phyloP scores from a whole-genome alignment of 2,329 filamentous ascomycete species.

The Davidsoniella eucalypti region DNA sequence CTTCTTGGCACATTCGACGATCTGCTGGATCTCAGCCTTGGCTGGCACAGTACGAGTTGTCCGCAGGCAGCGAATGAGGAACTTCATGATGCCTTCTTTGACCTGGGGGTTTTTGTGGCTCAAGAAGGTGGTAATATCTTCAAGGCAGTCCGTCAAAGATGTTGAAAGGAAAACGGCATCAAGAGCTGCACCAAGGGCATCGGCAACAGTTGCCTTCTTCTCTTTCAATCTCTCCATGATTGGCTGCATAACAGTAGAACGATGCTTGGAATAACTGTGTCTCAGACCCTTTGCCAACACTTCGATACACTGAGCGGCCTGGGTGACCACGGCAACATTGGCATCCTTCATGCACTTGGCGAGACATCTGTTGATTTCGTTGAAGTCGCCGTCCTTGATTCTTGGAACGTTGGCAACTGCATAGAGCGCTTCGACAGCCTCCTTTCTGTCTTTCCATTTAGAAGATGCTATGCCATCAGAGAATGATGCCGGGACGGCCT shows the following conservation, averaged over 20 bases:
- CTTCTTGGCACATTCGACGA: slow-evolving; percentile 82
- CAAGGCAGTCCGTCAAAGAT: slow-evolving; percentile 67
- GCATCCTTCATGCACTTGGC: slow-evolving; percentile 99
- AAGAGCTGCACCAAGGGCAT: slow-evolving; percentile 71
- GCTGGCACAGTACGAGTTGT: slow-evolving; percentile 69
- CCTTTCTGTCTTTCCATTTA: slow-evolving; percentile 98
- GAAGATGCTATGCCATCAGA: slow-evolving; percentile 70
- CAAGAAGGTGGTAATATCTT: slow-evolving; percentile 72
- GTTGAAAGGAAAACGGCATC: slow-evolving; percentile 54
- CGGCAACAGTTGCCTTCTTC: slow-evolving; percentile 80
- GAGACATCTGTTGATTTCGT: slow-evolving; percentile 65
- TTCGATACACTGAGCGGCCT: slow-evolving; percentile 86
- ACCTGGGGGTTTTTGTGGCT: slow-evolving; percentile 95
- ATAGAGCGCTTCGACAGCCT: slow-evolving; percentile 71
- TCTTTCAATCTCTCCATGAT: slow-evolving; percentile 95
- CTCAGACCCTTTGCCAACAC: slow-evolving; percentile 73
- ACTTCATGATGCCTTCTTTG: slow-evolving; percentile 87
- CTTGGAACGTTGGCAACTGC: slow-evolving; percentile 64
- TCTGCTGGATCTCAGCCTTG: slow-evolving; percentile 66
- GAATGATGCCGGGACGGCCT: slow-evolving; percentile 69
- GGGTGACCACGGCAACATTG: slow-evolving; percentile 84
- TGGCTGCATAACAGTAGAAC: slow-evolving; percentile 62
- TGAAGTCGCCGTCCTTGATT: slow-evolving; percentile 82
- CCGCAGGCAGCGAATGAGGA: slow-evolving; percentile 74
- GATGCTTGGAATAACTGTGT: slow-evolving; percentile 63